Percentiles rank a stretch among this genome's conserved stretches.
phyloP scores from a whole-genome alignment of 495 filamentous ascomycete genomes.

The Penicillium maclennaniae region DNA sequence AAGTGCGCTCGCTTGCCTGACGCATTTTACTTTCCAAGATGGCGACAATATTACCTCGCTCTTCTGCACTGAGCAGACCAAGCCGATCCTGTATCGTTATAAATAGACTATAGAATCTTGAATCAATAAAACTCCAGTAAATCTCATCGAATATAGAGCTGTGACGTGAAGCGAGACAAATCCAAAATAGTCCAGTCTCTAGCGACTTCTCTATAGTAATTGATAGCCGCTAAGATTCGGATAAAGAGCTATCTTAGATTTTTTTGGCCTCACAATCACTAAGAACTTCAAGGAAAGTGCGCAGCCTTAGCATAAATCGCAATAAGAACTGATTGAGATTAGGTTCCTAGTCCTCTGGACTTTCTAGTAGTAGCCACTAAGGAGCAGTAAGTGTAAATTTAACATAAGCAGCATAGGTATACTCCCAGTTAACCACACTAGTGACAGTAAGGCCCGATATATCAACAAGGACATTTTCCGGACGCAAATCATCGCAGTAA shows the following conservation, averaged over 20 bases:
- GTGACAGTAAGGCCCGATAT: conserved; percentile 9
- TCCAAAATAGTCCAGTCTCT: conserved; percentile 28
- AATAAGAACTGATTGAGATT: conserved; percentile 23
- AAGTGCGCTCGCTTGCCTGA: conserved; percentile 1
- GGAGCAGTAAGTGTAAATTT: conserved; percentile 22
- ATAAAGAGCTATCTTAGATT: conserved; percentile 17
- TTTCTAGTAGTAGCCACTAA: conserved; percentile 24
- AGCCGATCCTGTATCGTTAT: conserved; percentile 20
- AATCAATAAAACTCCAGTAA: conserved; percentile 29
- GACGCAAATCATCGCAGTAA: conserved; percentile 34
- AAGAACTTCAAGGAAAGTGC: conserved; percentile 22
- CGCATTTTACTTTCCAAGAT: conserved; percentile 14
- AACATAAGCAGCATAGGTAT: conserved; percentile 21
- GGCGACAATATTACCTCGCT: conserved; percentile 13
- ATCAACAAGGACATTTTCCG: conserved; percentile 32
- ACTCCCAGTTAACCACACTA: conserved; percentile 25
- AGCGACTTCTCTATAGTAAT: conserved; percentile 20
- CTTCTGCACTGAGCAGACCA: conserved; percentile 14
- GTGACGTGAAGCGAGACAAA: conserved; percentile 25
- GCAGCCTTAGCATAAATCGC: conserved; percentile 15
- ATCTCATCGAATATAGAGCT: conserved; percentile 30
- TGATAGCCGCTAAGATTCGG: conserved; percentile 22
- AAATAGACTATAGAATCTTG: conserved; percentile 19
- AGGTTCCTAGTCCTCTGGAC: conserved; percentile 17
- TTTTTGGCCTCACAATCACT: conserved; percentile 21